phyloP scores from a whole-genome alignment of 768 basidiomycete genomes.

The Boletus subcaerulescens region DNA sequence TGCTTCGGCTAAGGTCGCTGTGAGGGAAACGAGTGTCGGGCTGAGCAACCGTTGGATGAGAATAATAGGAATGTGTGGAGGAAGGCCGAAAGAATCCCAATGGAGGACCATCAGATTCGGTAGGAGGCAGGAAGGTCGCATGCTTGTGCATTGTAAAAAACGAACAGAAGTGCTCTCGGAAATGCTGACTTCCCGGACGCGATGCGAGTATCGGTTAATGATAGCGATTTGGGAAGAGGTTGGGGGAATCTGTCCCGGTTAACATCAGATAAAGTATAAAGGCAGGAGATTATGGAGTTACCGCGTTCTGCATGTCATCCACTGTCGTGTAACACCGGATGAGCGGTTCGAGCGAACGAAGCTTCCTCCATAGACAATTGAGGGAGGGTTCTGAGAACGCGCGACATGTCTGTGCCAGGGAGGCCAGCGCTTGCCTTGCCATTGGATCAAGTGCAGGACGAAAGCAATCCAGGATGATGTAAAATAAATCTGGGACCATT shows the following conservation, averaged over 20 bases:
- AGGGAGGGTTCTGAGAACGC: constrained; percentile 9
- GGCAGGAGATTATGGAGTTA: neutral
- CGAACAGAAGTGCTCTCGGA: neutral
- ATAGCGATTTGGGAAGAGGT: constrained; percentile 1
- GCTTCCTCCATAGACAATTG: constrained; percentile 7
- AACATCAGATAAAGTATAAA: neutral
- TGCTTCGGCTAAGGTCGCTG: neutral
- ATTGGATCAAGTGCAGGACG: neutral
- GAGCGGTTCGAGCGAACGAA: constrained; percentile 10
- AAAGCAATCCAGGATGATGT: constrained; percentile 2
- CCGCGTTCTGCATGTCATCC: neutral
- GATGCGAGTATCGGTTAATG: constrained; percentile 6
- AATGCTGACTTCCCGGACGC: constrained; percentile 3
- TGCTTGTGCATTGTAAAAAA: constrained; percentile 7
- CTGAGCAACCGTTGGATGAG: constrained; percentile 11
- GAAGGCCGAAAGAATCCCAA: neutral
- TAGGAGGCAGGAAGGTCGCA: constrained; percentile 1
- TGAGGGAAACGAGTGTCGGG: constrained; percentile 7
- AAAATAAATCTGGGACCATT: constrained; percentile 9
- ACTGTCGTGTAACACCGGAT: constrained; percentile 5
- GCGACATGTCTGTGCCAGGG: constrained; percentile 11
- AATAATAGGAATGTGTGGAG: neutral
- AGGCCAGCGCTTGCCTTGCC: neutral
- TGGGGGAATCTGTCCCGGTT: neutral
- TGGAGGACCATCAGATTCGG: constrained; percentile 8